Conservation (phyloP, 306 rosid genomes). For the Vigna reflexopilosa region DNA sequence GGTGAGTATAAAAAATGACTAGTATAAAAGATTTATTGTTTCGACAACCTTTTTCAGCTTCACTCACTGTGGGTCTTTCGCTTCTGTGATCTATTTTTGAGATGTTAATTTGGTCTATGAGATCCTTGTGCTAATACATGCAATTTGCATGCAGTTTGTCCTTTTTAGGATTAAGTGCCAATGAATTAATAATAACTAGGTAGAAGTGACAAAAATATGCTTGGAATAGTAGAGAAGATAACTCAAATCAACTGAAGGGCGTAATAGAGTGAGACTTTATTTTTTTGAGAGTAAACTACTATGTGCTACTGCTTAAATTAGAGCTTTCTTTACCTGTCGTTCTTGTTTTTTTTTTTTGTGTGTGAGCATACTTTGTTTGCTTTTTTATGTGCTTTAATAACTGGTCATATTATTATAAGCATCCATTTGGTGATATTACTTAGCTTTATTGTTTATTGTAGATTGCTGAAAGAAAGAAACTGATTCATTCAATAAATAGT, state of each 20-base stretch:
- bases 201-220: background rate
- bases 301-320: background rate
- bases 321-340: background rate
- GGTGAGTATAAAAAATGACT: slow-evolving; percentile 17
- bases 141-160: background rate
- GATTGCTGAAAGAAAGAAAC: slow-evolving; percentile 88
- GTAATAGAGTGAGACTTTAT: background rate
- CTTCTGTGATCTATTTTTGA: background rate
- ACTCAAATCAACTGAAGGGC: slow-evolving; percentile 1
- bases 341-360: background rate
- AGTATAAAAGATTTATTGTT: background rate
- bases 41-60: background rate
- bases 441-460: slow-evolving; percentile 44
- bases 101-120: background rate
- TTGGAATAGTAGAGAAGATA: background rate
- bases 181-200: background rate
- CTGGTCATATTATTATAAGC: background rate
- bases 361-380: slow-evolving; percentile 6
- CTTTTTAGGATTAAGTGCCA: background rate
- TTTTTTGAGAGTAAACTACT: background rate
- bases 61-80: background rate
- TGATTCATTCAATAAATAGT: slow-evolving; percentile 65
- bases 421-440: slow-evolving; percentile 26
- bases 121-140: no score
- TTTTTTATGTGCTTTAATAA: slow-evolving; percentile 11